phyloP scores from a whole-genome alignment of 164 flowering plant genomes.

The Kingdonia uniflora region DNA sequence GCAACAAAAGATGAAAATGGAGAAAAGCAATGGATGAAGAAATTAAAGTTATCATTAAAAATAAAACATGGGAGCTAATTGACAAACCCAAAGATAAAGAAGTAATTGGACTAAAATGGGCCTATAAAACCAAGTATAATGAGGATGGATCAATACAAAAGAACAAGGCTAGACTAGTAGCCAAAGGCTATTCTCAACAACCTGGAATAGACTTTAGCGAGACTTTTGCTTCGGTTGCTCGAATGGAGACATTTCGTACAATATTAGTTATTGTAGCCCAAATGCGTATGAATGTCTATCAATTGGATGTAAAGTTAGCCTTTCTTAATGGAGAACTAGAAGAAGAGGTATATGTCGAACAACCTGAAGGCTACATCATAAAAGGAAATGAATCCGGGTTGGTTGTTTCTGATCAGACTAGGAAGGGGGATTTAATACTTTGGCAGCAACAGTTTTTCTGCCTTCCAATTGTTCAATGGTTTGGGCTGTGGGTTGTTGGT shows the following conservation, averaged over 20 bases:
- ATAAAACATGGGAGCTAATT: neutral
- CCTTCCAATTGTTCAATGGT: too few relatives aligned
- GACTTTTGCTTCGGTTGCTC: neutral
- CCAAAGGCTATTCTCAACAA: neutral
- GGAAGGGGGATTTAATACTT: too few relatives aligned
- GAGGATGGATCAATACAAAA: neutral
- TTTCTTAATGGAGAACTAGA: neutral
- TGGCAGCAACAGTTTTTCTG: too few relatives aligned
- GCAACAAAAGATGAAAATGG: slow-evolving; percentile 1
- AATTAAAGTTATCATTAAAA: neutral
- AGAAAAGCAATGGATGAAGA: slow-evolving; percentile 1
- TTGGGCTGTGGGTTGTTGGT: too few relatives aligned
- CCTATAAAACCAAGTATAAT: neutral
- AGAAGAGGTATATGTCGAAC: slow-evolving; percentile 6
- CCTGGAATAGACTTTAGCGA: neutral
- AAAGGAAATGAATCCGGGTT: too few relatives aligned
- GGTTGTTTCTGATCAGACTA: too few relatives aligned
- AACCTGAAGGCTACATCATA: neutral
- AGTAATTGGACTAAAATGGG: neutral
- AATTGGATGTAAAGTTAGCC: slow-evolving; percentile 1
- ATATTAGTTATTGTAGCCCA: neutral
- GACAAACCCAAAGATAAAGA: neutral
- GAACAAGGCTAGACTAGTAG: neutral
- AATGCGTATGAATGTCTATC: neutral
- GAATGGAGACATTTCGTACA: neutral